phyloP scores from a whole-genome alignment of 257 asterid genomes.

The Salvia hispanica region DNA sequence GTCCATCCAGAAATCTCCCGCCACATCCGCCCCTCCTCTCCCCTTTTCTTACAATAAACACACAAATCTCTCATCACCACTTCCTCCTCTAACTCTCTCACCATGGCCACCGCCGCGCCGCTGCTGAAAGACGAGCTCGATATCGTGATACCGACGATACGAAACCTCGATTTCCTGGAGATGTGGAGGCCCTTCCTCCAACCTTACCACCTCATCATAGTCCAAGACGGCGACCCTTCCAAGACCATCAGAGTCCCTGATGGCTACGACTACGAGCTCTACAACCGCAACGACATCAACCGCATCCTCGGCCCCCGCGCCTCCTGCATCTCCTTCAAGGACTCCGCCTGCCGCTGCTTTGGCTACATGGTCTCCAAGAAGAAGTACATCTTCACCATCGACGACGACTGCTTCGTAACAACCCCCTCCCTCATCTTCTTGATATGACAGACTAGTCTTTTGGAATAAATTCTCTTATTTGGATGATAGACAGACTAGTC shows the following conservation, averaged over 20 bases:
- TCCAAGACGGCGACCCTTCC: slow-evolving; percentile 89
- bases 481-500: too few relatives aligned
- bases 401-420: slow-evolving; percentile 85
- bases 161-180: slow-evolving; percentile 85
- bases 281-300: slow-evolving; percentile 83
- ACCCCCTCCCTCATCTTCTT: too few relatives aligned
- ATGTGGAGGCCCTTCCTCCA: slow-evolving; percentile 93
- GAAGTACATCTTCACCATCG: slow-evolving; percentile 94
- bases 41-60: slow-evolving; percentile 26
- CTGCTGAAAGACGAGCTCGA: slow-evolving; percentile 79
- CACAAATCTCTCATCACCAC: background rate
- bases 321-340: slow-evolving; percentile 89
- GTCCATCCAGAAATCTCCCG: slow-evolving; percentile 24
- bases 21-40: slow-evolving; percentile 34
- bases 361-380: slow-evolving; percentile 93
- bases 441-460: too few relatives aligned
- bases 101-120: slow-evolving; percentile 56
- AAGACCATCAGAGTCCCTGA: slow-evolving; percentile 78
- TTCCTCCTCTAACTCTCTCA: background rate
- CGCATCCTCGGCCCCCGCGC: slow-evolving; percentile 77
- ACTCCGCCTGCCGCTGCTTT: slow-evolving; percentile 94
- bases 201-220: slow-evolving; percentile 85
- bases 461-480: too few relatives aligned
- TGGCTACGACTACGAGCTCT: slow-evolving; percentile 78
- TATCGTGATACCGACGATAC: slow-evolving; percentile 86